These are phyloP conservation scores for Chlamydomonas eustigma DNA, from an alignment of 139 green algal species.

Conservation along the genomic window DNA sequence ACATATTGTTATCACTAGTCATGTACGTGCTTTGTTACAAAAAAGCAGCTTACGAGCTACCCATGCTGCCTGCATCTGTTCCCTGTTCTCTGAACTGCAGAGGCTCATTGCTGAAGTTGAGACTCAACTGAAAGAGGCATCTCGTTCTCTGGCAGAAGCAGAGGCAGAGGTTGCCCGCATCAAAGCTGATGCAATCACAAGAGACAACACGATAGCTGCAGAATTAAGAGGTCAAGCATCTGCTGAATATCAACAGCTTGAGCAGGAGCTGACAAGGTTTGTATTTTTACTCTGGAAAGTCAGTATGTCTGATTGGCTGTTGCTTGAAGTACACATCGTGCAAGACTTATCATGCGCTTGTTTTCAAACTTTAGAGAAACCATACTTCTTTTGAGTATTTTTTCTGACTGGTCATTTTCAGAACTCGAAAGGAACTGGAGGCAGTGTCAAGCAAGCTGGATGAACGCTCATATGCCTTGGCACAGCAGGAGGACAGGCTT, in stretches of 20 bases:
- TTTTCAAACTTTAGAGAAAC: no score
- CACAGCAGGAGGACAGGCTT: constrained; percentile 8
- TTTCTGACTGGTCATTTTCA: no score
- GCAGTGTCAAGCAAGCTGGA: constrained; percentile 18
- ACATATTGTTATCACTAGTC: no score
- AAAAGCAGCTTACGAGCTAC: no score
- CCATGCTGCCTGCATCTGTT: no score
- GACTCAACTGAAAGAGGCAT: neutral
- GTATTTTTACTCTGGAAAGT: neutral
- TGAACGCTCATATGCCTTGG: constrained; percentile 27
- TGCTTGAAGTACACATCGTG: no score
- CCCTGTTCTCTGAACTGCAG: neutral
- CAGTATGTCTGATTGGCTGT: neutral
- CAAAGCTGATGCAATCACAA: neutral
- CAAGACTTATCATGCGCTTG: no score
- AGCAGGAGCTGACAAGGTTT: constrained; percentile 11
- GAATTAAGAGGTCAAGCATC: constrained; percentile 5
- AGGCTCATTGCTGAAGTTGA: neutral
- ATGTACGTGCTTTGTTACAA: no score
- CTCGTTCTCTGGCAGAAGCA: neutral
- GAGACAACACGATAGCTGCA: neutral
- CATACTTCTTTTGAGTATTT: no score
- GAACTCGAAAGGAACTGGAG: no score
- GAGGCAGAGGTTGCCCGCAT: neutral
- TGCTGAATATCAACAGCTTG: neutral